These are phyloP conservation scores for Salix koriyanagi DNA, from an alignment of 345 rosid species.

Conservation along the genomic window DNA sequence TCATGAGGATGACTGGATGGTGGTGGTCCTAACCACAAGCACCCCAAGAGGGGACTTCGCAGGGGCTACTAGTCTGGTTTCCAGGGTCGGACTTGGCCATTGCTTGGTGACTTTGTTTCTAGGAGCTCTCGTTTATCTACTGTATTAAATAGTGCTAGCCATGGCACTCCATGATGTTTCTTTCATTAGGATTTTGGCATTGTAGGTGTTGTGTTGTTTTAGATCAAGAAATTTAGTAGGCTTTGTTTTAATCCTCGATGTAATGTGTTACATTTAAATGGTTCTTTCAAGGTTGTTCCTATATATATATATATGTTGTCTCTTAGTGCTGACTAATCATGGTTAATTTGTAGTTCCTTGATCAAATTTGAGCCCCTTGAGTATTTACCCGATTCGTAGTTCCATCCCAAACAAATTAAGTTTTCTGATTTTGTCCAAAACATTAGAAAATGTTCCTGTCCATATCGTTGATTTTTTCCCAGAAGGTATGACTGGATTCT, in stretches of 20 bases:
- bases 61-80: slow-evolving; percentile 19
- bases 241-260: background rate
- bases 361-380: background rate
- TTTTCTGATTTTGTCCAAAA: too few species aligned
- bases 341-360: background rate
- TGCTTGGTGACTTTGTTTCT: slow-evolving; percentile 10
- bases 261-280: background rate
- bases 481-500: too few species aligned
- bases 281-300: background rate
- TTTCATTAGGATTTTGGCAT: background rate
- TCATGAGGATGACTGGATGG: slow-evolving; percentile 78
- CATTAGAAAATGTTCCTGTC: too few species aligned
- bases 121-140: slow-evolving; percentile 7
- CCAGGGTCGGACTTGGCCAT: slow-evolving; percentile 11
- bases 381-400: too few species aligned
- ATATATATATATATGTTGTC: too few species aligned
- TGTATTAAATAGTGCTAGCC: background rate
- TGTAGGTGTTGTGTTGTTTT: background rate
- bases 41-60: slow-evolving; percentile 47
- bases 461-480: too few species aligned
- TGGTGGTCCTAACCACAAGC: slow-evolving; percentile 44
- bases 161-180: background rate
- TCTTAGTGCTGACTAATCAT: too few species aligned
- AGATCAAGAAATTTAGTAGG: background rate
- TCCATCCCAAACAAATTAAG: too few species aligned